These are phyloP conservation scores for Dactylonectria macrodidyma DNA, from an alignment of 2,329 filamentous ascomycete genomes.

Conservation along the genomic window DNA sequence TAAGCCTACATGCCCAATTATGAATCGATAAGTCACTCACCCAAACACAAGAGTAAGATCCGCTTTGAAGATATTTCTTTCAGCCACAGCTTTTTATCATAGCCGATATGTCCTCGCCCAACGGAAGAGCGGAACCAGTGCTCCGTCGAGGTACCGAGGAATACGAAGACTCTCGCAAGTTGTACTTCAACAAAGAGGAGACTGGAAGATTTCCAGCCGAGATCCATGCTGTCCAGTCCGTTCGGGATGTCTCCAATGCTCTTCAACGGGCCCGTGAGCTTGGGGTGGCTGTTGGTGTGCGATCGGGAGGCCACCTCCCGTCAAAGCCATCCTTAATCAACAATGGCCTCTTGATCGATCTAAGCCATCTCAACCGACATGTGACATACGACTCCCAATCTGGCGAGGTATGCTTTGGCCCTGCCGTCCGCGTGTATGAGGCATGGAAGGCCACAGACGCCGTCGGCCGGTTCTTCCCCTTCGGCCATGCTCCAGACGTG, in stretches of 20 bases:
- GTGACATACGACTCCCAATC: conserved; percentile 1
- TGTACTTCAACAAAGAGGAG: conserved; percentile 12
- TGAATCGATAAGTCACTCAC: too few species aligned
- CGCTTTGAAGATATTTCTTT: too few species aligned
- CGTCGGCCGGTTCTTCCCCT: conserved; percentile 1
- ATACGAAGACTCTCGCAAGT: conserved; percentile 10
- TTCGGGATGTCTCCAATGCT: not conserved
- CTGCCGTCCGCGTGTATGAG: conserved; percentile 6
- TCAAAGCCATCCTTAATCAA: conserved; percentile 12
- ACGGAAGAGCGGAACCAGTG: too few species aligned
- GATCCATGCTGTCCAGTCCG: conserved; percentile 6
- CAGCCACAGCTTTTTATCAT: too few species aligned
- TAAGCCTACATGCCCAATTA: too few species aligned
- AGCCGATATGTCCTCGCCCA: not conserved
- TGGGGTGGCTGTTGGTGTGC: conserved; percentile 1
- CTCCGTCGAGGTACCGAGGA: not conserved
- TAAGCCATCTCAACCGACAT: not conserved
- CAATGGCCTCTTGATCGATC: conserved; percentile 9
- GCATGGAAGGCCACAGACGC: conserved; percentile 5
- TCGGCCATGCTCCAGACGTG: conserved; percentile 1
- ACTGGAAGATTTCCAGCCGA: conserved; percentile 6
- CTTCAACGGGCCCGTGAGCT: not conserved
- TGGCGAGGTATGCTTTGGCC: conserved; percentile 4
- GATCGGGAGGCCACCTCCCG: conserved; percentile 14
- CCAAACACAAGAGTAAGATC: too few species aligned